Percentiles rank a stretch among this genome's conserved stretches.
These are phyloP conservation scores for Nicotiana knightiana DNA, from an alignment of 257 asterid species.

Conservation along the genomic window DNA sequence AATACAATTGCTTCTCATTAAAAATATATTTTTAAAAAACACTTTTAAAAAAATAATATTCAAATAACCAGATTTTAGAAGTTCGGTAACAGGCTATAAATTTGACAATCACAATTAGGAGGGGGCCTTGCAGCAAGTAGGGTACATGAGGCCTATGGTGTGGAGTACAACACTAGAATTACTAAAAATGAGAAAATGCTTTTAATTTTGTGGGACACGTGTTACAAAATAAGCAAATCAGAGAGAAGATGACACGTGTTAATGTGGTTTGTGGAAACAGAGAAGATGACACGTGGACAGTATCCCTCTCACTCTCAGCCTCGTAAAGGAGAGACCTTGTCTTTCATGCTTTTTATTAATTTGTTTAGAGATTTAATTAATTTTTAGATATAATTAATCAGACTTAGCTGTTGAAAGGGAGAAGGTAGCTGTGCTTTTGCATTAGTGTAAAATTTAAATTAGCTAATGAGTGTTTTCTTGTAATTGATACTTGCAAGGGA, in stretches of 20 bases:
- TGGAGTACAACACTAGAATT: not conserved
- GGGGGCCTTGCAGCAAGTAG: not conserved
- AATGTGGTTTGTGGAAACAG: not conserved
- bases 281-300: conserved; percentile 19
- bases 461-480: not conserved
- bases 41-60: too few relatives aligned
- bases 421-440: not conserved
- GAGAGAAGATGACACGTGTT: conserved; percentile 14
- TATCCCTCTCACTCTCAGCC: conserved; percentile 13
- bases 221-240: conserved; percentile 2
- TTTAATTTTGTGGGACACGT: conserved; percentile 11
- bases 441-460: not conserved
- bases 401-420: conserved; percentile 15
- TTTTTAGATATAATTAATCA: not conserved
- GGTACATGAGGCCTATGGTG: not conserved
- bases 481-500: not conserved
- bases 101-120: not conserved
- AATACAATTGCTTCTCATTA: too few relatives aligned
- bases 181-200: not conserved
- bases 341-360: not conserved
- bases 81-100: too few relatives aligned
- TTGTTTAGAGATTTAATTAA: not conserved
- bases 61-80: too few relatives aligned
- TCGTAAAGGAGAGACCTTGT: conserved; percentile 24
- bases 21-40: too few relatives aligned